Percentiles rank a stretch among this genome's conserved stretches.
phyloP scores from a whole-genome alignment of 2,329 filamentous ascomycete species.

The Talaromyces atroroseus region DNA sequence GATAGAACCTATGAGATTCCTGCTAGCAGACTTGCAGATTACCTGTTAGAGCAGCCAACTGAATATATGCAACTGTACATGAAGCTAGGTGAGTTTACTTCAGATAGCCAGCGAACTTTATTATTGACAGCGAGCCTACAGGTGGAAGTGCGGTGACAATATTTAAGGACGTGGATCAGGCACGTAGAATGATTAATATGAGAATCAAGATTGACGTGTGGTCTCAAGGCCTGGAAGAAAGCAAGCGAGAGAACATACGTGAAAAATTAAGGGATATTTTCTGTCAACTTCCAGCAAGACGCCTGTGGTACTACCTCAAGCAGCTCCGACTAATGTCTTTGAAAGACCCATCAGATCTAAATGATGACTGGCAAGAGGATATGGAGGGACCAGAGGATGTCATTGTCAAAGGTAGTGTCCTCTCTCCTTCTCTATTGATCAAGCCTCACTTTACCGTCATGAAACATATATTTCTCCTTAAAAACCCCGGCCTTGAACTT shows the following conservation, averaged over 20 bases:
- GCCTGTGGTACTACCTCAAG: constrained; percentile 22
- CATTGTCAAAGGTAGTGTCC: constrained; percentile 15
- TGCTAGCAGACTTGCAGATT: not conserved
- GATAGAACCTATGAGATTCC: not conserved
- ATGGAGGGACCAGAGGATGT: constrained; percentile 15
- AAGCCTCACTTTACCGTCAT: constrained; percentile 3
- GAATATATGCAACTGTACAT: constrained; percentile 5
- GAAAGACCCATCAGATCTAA: not conserved
- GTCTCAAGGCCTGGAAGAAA: constrained; percentile 25
- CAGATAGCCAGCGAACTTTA: not conserved
- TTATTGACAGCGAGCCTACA: constrained; percentile 12
- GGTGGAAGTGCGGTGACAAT: constrained; percentile 21
- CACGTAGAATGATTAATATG: constrained; percentile 22
- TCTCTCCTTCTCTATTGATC: not conserved
- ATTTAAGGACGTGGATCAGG: constrained; percentile 21
- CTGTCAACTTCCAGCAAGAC: constrained; percentile 21
- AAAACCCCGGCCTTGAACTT: constrained; percentile 9
- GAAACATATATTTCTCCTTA: constrained; percentile 5
- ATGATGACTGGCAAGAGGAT: constrained; percentile 1
- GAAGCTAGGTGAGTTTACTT: constrained; percentile 3
- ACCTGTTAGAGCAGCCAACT: not conserved
- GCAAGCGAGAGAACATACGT: constrained; percentile 22
- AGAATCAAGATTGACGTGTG: constrained; percentile 29
- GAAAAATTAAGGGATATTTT: constrained; percentile 21
- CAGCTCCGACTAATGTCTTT: constrained; percentile 12